Percentiles rank a stretch among this genome's conserved stretches.
Evolutionary conservation across 352 stramenopile species (phyloP).

Genomic region (Phytopythium chamaehyphon): DNA sequence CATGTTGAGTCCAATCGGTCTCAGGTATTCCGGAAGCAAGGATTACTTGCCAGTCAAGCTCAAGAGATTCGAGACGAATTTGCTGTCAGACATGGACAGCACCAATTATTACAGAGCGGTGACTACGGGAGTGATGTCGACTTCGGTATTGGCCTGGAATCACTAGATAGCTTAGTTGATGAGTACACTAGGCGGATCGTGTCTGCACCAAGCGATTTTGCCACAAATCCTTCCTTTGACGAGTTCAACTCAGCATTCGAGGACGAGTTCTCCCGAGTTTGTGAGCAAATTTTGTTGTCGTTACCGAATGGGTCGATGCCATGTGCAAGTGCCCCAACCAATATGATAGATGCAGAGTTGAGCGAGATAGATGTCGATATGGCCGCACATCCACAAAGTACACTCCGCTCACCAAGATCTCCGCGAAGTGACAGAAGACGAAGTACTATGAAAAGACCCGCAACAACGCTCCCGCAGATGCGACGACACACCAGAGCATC

Average conservation of each 20-base stretch:
- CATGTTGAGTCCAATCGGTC: constrained; percentile 37
- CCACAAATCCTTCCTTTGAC: constrained; percentile 10
- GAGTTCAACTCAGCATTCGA: constrained; percentile 24
- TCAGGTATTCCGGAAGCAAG: constrained; percentile 48
- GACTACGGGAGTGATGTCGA: neutral
- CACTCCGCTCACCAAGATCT: neutral
- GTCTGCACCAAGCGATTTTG: constrained; percentile 2
- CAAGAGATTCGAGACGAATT: constrained; percentile 18
- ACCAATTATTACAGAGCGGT: neutral
- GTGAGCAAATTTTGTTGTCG: constrained; percentile 21
- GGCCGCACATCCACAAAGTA: no score
- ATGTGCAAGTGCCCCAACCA: neutral
- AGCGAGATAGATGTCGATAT: neutral
- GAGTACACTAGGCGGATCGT: constrained; percentile 21
- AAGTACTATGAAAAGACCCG: neutral
- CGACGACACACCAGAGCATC: neutral
- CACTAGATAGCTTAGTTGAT: constrained; percentile 22
- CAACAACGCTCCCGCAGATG: neutral
- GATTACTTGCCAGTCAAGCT: constrained; percentile 26
- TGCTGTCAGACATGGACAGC: constrained; percentile 2
- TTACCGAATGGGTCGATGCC: neutral
- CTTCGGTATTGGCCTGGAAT: constrained; percentile 10
- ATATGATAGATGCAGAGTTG: neutral
- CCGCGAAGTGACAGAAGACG: neutral
- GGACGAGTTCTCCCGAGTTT: constrained; percentile 26